Evolutionary conservation across 164 flowering plant species (phyloP), one percentile per base, ranked within the genome.

Genomic region (Akebia trifoliata): DNA sequence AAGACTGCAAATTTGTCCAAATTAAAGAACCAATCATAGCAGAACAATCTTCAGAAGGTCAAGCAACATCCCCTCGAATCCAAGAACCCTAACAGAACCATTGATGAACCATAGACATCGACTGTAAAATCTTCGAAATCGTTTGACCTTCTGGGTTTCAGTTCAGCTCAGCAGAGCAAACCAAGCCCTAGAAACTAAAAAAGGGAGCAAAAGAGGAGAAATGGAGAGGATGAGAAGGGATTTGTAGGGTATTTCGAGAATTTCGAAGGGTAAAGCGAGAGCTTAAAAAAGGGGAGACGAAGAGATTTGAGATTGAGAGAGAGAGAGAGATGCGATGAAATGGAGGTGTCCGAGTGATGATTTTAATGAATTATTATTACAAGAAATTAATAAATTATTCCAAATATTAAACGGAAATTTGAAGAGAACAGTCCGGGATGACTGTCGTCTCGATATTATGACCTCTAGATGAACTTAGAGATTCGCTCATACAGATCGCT

Each of bases 311-410:
- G 47, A 53, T 45, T 42, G 9, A 49, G 22, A 59, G 63, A 59
- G 32, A 36, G 62, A 37, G 32, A 25, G 48, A 29, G 55, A 36
- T 21, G 51, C 39, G 47, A 54, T 54, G 64, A 48, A 60, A 55
- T 54, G 60, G 56, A 60, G 64, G 38, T 54, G 60, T 60, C 69
- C 31, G 56, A 54, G 60, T 59, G 64, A 20, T 47, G 14, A 54
- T 47, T 66, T 38, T 45, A 34, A 26, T 50, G 34, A 31, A 11
- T 46, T 39, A 34, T 43, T 35, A n/a, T 14, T 31, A n/a, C n/a
- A n/a, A n/a, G n/a, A n/a, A n/a, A n/a, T n/a, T 1, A 15, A 4
- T 11, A 12, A 2, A n/a, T 18, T 30, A 43, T 26, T 43, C 7
- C 8, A 48, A 48, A 48, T 11, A 21, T 12, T 25, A 24, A 43